Percentiles rank a stretch among this genome's conserved stretches.
Evolutionary conservation across 2,329 filamentous ascomycete genomes (phyloP).

Genomic region (Apiospora hydei): DNA sequence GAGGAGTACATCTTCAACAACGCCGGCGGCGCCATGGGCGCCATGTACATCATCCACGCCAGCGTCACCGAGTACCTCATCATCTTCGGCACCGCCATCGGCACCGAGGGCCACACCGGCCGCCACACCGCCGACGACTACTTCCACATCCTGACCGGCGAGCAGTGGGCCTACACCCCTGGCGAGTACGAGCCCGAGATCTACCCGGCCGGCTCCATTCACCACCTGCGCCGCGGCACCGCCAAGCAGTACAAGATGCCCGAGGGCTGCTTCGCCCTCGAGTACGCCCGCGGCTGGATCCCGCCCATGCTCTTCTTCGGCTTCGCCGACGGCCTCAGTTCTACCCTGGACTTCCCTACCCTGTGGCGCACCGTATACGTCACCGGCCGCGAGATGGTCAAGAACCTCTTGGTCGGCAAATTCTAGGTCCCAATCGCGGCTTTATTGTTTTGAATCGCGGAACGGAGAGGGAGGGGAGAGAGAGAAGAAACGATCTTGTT

Average conservation of each 20-base stretch:
- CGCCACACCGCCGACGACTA: constrained; percentile 94
- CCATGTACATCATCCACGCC: constrained; percentile 89
- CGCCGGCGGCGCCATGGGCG: constrained; percentile 89
- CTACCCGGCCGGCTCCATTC: constrained; percentile 73
- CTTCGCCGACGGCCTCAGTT: constrained; percentile 80
- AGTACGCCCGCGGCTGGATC: constrained; percentile 89
- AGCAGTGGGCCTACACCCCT: constrained; percentile 77
- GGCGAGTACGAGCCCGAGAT: constrained; percentile 72
- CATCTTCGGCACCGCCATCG: constrained; percentile 83
- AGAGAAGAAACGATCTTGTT: background rate
- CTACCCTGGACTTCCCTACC: constrained; percentile 85
- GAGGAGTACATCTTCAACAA: constrained; percentile 95
- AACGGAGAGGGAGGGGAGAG: background rate
- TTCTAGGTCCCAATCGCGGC: constrained; percentile 54
- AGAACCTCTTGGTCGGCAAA: constrained; percentile 75
- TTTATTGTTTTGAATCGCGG: background rate
- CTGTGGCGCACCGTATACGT: constrained; percentile 79
- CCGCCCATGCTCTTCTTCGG: constrained; percentile 92
- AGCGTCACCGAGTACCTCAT: constrained; percentile 91
- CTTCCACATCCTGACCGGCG: constrained; percentile 86
- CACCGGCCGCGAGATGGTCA: constrained; percentile 78
- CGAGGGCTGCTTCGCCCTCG: constrained; percentile 77
- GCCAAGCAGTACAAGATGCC: constrained; percentile 89
- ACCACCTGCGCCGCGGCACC: constrained; percentile 74
- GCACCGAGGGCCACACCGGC: constrained; percentile 87